A percentile compares a stretch with the other conserved stretches of the same genome.
Conservation (phyloP, 1,139 yeast species). For the Saccharomyces hybrid region DNA sequence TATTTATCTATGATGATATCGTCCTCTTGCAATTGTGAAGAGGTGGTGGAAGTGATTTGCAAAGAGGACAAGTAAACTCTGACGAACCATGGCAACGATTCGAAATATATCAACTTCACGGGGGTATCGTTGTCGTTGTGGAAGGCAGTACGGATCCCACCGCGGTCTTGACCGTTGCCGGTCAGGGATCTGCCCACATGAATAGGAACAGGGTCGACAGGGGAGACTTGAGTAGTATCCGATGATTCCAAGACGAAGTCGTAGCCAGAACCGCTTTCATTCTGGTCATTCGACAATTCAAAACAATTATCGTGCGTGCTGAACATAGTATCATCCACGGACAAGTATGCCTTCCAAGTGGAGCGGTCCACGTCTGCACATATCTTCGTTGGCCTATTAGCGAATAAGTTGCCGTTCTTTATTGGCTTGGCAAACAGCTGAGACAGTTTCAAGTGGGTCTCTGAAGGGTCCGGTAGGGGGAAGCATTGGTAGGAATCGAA, state of each 20-base stretch:
- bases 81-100: conserved; percentile 91
- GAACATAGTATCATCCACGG: conserved; percentile 25
- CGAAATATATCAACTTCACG: conserved; percentile 58
- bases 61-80: conserved; percentile 72
- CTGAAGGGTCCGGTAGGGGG: conserved; percentile 54
- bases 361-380: conserved; percentile 39
- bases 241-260: conserved; percentile 38
- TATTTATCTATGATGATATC: conserved; percentile 46
- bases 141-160: conserved; percentile 77
- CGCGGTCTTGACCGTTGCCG: conserved; percentile 85
- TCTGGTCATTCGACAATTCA: conserved; percentile 33
- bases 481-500: conserved; percentile 64
- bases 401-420: conserved; percentile 55
- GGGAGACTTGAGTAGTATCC: conserved; percentile 35
- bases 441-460: conserved; percentile 48
- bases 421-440: conserved; percentile 65
- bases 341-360: conserved; percentile 39
- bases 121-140: conserved; percentile 51
- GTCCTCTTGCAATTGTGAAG: conserved; percentile 11
- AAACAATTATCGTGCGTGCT: conserved; percentile 33
- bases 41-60: conserved; percentile 21
- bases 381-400: conserved; percentile 37
- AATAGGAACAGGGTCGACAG: conserved; percentile 51
- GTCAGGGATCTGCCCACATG: conserved; percentile 77
- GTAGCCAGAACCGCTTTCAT: conserved; percentile 19